Conservation (phyloP, 2,329 filamentous ascomycete genomes). For the Diaporthe ampelina region DNA sequence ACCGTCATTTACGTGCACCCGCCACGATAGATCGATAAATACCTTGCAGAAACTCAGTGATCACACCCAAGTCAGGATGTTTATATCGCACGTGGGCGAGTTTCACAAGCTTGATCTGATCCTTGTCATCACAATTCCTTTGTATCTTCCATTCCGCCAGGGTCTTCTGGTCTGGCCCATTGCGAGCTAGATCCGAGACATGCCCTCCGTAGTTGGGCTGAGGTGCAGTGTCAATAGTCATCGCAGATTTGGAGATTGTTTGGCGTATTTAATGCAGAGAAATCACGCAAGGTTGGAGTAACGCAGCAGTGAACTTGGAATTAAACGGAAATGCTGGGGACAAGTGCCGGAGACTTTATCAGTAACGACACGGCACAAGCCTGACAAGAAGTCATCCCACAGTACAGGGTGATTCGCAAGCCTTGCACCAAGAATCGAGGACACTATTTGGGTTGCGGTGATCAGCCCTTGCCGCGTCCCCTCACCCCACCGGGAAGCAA, state of each 20-base stretch:
- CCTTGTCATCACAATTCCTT: neutral
- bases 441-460: no score
- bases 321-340: no score
- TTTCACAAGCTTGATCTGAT: neutral
- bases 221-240: neutral
- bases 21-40: neutral
- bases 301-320: neutral
- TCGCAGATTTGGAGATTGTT: neutral
- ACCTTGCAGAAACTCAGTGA: neutral
- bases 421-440: no score
- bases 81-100: neutral
- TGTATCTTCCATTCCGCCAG: neutral
- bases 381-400: no score
- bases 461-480: no score
- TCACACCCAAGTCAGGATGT: neutral
- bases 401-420: no score
- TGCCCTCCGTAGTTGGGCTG: neutral
- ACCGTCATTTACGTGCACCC: neutral
- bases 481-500: no score
- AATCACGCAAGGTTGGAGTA: neutral
- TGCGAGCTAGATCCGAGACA: neutral
- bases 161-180: neutral
- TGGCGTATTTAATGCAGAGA: neutral
- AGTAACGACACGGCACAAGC: no score
- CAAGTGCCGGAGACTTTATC: no score